Conservation (phyloP, 768 basidiomycete species). For the Rossbeevera mucosa region DNA sequence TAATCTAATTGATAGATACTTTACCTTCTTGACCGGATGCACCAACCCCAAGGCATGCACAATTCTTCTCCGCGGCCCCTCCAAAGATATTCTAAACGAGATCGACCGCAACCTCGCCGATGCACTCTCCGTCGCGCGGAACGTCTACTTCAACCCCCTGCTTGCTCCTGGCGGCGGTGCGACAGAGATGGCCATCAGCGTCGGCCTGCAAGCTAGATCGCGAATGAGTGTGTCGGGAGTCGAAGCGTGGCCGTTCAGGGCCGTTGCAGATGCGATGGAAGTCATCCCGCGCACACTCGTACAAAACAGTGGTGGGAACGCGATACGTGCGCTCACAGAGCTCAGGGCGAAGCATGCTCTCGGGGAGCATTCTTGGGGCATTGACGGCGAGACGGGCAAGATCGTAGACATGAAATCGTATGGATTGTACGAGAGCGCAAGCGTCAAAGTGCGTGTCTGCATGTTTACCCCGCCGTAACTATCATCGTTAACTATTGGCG, state of each 20-base stretch:
- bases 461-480: background rate
- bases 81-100: constrained; percentile 97
- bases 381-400: constrained; percentile 94
- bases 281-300: constrained; percentile 93
- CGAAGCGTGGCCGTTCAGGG: constrained; percentile 86
- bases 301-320: constrained; percentile 95
- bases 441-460: constrained; percentile 66
- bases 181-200: constrained; percentile 96
- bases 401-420: constrained; percentile 94
- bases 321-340: constrained; percentile 88
- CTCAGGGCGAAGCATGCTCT: constrained; percentile 93
- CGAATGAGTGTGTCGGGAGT: constrained; percentile 71
- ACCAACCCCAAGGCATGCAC: constrained; percentile 92
- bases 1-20: constrained; percentile 58
- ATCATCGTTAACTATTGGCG: background rate
- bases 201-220: constrained; percentile 78
- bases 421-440: constrained; percentile 91
- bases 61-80: constrained; percentile 94
- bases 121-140: constrained; percentile 95
- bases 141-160: constrained; percentile 91
- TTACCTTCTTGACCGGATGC: constrained; percentile 95
- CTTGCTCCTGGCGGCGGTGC: constrained; percentile 97
- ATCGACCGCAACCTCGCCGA: constrained; percentile 97
- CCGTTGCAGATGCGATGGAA: constrained; percentile 95
- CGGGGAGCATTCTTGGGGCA: constrained; percentile 88